Conservation (phyloP, 2,329 filamentous ascomycete species). For the Phaeosphaeria sp. region DNA sequence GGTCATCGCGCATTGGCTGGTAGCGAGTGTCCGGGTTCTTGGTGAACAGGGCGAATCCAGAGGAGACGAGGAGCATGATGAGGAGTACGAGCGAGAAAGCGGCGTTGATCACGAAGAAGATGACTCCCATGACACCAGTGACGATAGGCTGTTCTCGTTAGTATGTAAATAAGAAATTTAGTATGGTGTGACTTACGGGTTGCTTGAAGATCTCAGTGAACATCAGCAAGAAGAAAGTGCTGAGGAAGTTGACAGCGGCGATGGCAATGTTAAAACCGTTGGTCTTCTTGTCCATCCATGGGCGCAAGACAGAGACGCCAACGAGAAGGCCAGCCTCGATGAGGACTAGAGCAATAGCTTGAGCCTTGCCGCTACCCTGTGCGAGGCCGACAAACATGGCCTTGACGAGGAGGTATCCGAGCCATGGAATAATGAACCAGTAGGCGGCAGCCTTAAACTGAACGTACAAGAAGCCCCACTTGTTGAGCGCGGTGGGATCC, state of each 20-base stretch:
- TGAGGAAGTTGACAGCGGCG: slow-evolving; percentile 86
- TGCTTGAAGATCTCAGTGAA: slow-evolving; percentile 88
- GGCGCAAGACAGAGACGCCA: slow-evolving; percentile 78
- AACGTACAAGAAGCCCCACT: slow-evolving; percentile 98
- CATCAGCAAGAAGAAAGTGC: slow-evolving; percentile 85
- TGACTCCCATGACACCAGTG: slow-evolving; percentile 84
- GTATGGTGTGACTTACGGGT: slow-evolving; percentile 60
- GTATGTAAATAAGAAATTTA: not conserved
- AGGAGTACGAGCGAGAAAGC: slow-evolving; percentile 82
- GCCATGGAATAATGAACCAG: slow-evolving; percentile 86
- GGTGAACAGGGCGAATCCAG: slow-evolving; percentile 79
- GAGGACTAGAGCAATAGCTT: slow-evolving; percentile 82
- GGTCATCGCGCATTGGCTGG: slow-evolving; percentile 95
- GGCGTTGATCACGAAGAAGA: slow-evolving; percentile 88
- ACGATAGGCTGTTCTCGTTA: slow-evolving; percentile 68
- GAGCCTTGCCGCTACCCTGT: slow-evolving; percentile 73
- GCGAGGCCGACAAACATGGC: slow-evolving; percentile 85
- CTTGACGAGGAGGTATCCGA: slow-evolving; percentile 83
- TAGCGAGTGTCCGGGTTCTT: slow-evolving; percentile 96
- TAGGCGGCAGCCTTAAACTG: slow-evolving; percentile 95
- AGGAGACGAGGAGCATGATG: slow-evolving; percentile 80
- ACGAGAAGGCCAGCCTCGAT: slow-evolving; percentile 83
- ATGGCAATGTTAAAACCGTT: slow-evolving; percentile 97
- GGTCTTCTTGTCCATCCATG: slow-evolving; percentile 99
- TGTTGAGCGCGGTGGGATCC: slow-evolving; percentile 91